Percentiles rank a stretch among this genome's conserved stretches.
phyloP scores from a whole-genome alignment of 179 eudicot species.

The Corrigiola litoralis region DNA sequence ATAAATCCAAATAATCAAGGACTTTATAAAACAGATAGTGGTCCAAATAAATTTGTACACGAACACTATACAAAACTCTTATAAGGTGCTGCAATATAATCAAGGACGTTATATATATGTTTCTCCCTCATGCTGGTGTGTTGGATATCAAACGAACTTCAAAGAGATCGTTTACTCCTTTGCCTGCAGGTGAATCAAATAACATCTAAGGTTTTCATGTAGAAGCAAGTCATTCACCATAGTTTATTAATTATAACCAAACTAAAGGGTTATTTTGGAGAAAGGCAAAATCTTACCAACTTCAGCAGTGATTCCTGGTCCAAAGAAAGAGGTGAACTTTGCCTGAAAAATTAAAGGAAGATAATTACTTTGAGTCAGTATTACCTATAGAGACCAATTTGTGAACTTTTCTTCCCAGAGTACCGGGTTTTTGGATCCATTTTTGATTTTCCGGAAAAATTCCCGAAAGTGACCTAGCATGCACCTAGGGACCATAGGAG shows the following conservation, averaged over 20 bases:
- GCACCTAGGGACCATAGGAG: too few relatives aligned
- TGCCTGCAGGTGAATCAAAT: constrained; percentile 42
- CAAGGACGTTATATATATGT: not conserved
- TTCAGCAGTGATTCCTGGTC: constrained; percentile 94
- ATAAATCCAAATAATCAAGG: too few relatives aligned
- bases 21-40: not conserved
- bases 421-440: too few relatives aligned
- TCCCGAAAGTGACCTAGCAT: too few relatives aligned
- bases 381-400: too few relatives aligned
- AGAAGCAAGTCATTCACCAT: not conserved
- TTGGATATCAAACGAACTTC: constrained; percentile 89
- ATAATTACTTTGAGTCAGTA: too few relatives aligned
- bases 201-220: not conserved
- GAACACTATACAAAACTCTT: constrained; percentile 18
- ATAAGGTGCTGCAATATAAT: not conserved
- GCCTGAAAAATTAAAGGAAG: constrained; percentile 40
- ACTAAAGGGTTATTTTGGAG: not conserved
- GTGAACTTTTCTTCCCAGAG: too few relatives aligned
- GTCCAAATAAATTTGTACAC: not conserved
- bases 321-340: constrained; percentile 90
- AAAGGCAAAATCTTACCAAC: constrained; percentile 49
- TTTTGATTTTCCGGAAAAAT: too few relatives aligned
- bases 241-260: not conserved
- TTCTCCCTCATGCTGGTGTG: constrained; percentile 33
- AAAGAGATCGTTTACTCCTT: constrained; percentile 54